Conservation (phyloP, 2,329 filamentous ascomycete species). For the Nakataea oryzae region DNA sequence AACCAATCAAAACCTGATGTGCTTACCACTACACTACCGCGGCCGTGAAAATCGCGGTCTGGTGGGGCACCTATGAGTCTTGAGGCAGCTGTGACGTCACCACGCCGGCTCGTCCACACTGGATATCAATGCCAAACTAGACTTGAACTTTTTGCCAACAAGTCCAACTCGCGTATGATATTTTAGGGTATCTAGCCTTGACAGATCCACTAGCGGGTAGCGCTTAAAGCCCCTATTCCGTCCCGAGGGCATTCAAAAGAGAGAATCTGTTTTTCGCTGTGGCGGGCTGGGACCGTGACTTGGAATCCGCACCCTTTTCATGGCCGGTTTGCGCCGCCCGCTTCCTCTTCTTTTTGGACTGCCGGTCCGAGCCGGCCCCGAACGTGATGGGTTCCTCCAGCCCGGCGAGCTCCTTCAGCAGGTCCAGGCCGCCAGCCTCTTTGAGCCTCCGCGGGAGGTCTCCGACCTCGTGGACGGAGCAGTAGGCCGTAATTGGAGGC, state of each 20-base stretch:
- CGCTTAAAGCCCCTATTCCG: not conserved
- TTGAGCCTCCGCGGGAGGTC: slow-evolving; percentile 2
- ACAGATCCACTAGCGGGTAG: too few relatives aligned
- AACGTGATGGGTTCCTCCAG: not conserved
- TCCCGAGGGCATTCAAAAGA: not conserved
- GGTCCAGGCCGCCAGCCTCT: not conserved
- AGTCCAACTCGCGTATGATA: too few relatives aligned
- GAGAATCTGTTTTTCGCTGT: not conserved
- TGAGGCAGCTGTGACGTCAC: not conserved
- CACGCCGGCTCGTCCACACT: too few relatives aligned
- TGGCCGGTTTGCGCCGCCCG: not conserved
- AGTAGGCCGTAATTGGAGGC: not conserved
- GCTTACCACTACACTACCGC: slow-evolving; percentile 3
- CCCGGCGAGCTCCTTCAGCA: not conserved
- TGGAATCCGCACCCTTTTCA: not conserved
- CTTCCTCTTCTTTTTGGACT: slow-evolving; percentile 1
- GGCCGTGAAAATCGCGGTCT: not conserved
- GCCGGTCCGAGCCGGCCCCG: not conserved
- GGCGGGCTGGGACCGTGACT: not conserved
- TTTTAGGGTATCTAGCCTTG: too few relatives aligned
- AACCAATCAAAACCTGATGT: slow-evolving; percentile 1
- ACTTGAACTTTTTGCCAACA: too few relatives aligned
- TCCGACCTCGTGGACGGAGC: not conserved
- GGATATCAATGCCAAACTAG: too few relatives aligned
- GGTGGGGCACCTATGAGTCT: not conserved